These are phyloP conservation scores for Amanita pallidorosea DNA, from an alignment of 768 basidiomycete genomes.

Conservation along the genomic window DNA sequence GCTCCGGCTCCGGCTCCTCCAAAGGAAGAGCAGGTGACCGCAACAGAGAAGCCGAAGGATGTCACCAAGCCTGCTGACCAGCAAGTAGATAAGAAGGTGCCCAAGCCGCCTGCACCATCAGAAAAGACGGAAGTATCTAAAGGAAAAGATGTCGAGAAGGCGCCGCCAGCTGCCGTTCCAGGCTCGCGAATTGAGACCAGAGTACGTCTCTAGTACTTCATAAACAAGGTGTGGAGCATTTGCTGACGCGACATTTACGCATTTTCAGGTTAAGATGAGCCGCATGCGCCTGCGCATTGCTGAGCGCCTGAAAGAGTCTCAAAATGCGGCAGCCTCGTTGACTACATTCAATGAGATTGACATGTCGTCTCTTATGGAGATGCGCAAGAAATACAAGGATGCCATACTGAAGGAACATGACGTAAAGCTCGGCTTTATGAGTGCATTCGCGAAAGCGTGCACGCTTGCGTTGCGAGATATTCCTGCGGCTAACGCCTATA, in stretches of 20 bases:
- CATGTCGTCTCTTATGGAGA: conserved; percentile 91
- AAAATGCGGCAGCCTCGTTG: conserved; percentile 91
- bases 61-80: conserved; percentile 34
- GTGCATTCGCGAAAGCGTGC: conserved; percentile 86
- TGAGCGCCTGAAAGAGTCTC: conserved; percentile 95
- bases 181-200: conserved; percentile 75
- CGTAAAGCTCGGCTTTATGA: conserved; percentile 98
- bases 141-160: conserved; percentile 10
- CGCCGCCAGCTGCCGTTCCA: conserved; percentile 20
- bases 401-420: conserved; percentile 82
- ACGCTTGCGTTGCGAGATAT: conserved; percentile 82
- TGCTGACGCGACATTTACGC: not conserved
- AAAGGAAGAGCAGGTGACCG: conserved; percentile 14
- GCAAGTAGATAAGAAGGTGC: conserved; percentile 33
- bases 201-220: conserved; percentile 29
- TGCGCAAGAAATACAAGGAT: conserved; percentile 94
- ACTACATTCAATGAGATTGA: conserved; percentile 99
- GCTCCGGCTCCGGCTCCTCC: conserved; percentile 21
- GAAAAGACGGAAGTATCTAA: conserved; percentile 12
- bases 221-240: not conserved
- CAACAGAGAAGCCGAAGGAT: conserved; percentile 25
- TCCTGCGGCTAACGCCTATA: conserved; percentile 87
- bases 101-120: conserved; percentile 33
- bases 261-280: conserved; percentile 88
- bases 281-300: conserved; percentile 97